Evolutionary conservation across 192 early-diverging fungal species (phyloP), one percentile per base, ranked within the genome.

Genomic region (Phlyctochytrium arcticum): DNA sequence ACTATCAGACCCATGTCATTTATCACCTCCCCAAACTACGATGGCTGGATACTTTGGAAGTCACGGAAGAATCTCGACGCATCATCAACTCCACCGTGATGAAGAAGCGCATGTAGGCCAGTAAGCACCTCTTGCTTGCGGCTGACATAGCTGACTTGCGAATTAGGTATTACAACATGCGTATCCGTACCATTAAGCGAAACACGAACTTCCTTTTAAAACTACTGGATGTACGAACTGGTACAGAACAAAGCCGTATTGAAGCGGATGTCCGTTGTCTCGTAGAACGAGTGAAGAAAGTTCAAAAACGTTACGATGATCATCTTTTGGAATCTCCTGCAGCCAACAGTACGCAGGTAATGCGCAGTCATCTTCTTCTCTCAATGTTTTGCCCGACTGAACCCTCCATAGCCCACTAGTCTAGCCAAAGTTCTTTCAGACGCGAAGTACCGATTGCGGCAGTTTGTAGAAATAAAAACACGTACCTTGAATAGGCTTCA

Each of bases 1-100:
- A 85, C 55, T 85, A 85, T 65, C 84, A 85, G 63, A 85, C 84
- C 1, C 76, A 85, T 70, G 76, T 85, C 6, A 82, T 85, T 3
- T 80, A 79, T 36, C 81, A 85, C 50, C 62, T 85, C 32, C 78
- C 82, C 27, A 67, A 75, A 27, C 55, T 85, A 6, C 44, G 51
- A 15, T 55, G 49, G 26, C 65, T 85, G 32, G 84, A 85, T 54
- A 82, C 81, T 12, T 57, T 85, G 33, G 82, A 85, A 24, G 72
- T 85, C 7, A 82, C 78, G 4, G 80, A 80, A 9, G 84, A 85
- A 57, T 77, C 74, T 12, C 32, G 84, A 35, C 74, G 72, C 39
- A 75, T 79, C 30, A 82, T 85, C 23, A 73, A 54, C 26, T 79
- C 84, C 1, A 85, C 84, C 2, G 75, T 85, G 24, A 57, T 85